phyloP scores from a whole-genome alignment of 768 basidiomycete species.

The Coprinopsis cinerea region DNA sequence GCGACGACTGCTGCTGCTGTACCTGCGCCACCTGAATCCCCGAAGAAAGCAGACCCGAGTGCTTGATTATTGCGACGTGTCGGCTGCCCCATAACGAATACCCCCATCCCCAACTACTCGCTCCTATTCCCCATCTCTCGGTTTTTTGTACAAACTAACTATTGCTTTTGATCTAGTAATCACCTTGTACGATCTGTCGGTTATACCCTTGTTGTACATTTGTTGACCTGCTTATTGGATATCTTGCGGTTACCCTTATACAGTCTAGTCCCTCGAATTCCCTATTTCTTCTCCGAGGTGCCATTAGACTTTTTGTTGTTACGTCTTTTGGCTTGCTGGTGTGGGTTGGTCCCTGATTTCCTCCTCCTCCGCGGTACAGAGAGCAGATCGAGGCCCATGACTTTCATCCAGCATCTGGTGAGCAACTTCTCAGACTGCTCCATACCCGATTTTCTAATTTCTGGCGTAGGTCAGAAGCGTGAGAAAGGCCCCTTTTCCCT shows the following conservation, averaged over 20 bases:
- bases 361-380: too few relatives aligned
- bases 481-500: too few relatives aligned
- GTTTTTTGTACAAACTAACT: not conserved
- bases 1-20: not conserved
- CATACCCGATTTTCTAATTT: too few relatives aligned
- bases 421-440: too few relatives aligned
- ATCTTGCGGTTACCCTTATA: not conserved
- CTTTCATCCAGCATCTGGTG: too few relatives aligned
- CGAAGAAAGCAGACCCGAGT: not conserved
- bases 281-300: not conserved
- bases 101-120: not conserved
- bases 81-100: not conserved
- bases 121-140: not conserved
- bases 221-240: not conserved
- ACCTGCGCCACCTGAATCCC: not conserved
- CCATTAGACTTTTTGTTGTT: too few relatives aligned
- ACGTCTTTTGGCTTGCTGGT: too few relatives aligned
- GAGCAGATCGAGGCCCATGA: too few relatives aligned
- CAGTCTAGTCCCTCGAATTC: not conserved
- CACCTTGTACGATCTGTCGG: not conserved
- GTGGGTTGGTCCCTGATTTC: too few relatives aligned
- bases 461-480: too few relatives aligned
- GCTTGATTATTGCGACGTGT: not conserved
- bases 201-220: not conserved
- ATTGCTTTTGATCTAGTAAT: not conserved